Evolutionary conservation across 345 rosid genomes (phyloP), one percentile per base, ranked within the genome.

Genomic region (Ceriops tagal): DNA sequence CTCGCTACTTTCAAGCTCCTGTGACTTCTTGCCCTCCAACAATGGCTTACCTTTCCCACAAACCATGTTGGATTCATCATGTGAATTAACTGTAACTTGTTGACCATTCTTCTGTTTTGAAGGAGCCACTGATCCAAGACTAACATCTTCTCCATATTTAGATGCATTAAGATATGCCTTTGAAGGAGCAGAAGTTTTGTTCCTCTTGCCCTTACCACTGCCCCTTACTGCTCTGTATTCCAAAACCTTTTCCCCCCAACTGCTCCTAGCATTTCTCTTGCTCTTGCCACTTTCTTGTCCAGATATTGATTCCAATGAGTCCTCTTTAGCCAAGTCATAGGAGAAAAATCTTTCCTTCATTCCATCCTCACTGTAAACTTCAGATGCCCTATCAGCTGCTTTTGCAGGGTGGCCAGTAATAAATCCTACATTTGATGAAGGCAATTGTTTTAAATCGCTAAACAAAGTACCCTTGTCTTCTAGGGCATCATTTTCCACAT

Each of bases 11-110:
- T 70, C 67, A 18, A 61, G 51, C 32, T 71, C 64, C 62, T 71
- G 86, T 53, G 80, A 79, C 79, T 82, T 83, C 71, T 79, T 81
- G 46, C 62, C 73, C 72, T 65, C 69, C 60, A 49, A 5, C 21
- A 62, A 72, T 51, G 64, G 68, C 70, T 73, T 83, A 56, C 68
- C 77, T 78, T 80, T 81, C 70, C 61, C 57, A 62, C 30, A 61
- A 68, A 65, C 46, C 61, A 60, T 65, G 43, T 53, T 68, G 30
- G 37, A 24, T 49, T 74, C 73, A 53, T 74, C 72, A 18, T 69
- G 58, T 21, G 58, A 62, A 66, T 28, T 61, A 72, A 58, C 69
- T 55, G 55, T 19, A 70, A 71, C 68, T 49, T 68, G 75, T 69
- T 56, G 64, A 61, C 62, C 53, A 66, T 32, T 60, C 71, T 78